Evolutionary conservation across 2,329 filamentous ascomycete species (phyloP).

Genomic region (Corinectria fuckeliana): DNA sequence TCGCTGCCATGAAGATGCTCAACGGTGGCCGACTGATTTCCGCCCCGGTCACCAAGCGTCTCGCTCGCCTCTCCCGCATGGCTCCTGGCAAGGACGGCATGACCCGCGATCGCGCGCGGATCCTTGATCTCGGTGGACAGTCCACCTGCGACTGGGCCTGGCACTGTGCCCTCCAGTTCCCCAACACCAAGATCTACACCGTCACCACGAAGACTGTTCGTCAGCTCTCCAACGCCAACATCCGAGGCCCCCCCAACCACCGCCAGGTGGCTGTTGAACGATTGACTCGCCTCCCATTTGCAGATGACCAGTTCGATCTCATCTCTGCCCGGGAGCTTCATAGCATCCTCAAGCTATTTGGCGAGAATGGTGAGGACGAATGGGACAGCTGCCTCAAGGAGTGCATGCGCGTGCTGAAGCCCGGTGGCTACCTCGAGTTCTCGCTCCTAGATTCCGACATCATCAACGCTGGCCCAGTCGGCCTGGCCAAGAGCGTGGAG

Average conservation of each 20-base stretch:
- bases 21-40: constrained; percentile 70
- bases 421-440: constrained; percentile 92
- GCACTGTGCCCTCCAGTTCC: constrained; percentile 87
- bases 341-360: constrained; percentile 77
- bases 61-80: constrained; percentile 61
- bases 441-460: constrained; percentile 89
- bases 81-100: constrained; percentile 51
- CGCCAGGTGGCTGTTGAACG: constrained; percentile 79
- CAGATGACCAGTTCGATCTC: constrained; percentile 85
- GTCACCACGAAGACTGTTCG: constrained; percentile 77
- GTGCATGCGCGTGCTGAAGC: constrained; percentile 90
- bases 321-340: constrained; percentile 89
- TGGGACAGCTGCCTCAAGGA: constrained; percentile 86
- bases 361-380: constrained; percentile 76
- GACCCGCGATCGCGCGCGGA: constrained; percentile 63
- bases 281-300: constrained; percentile 84
- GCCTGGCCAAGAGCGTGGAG: constrained; percentile 84
- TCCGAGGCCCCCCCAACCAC: constrained; percentile 87
- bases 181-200: constrained; percentile 85
- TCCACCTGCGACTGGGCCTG: constrained; percentile 93
- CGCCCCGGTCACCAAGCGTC: constrained; percentile 67
- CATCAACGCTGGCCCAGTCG: constrained; percentile 80
- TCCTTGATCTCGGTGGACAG: constrained; percentile 88
- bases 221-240: constrained; percentile 74
- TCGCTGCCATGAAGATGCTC: constrained; percentile 65